Evolutionary conservation across 2,329 filamentous ascomycete genomes (phyloP).

Genomic region (Xylaria sp.): DNA sequence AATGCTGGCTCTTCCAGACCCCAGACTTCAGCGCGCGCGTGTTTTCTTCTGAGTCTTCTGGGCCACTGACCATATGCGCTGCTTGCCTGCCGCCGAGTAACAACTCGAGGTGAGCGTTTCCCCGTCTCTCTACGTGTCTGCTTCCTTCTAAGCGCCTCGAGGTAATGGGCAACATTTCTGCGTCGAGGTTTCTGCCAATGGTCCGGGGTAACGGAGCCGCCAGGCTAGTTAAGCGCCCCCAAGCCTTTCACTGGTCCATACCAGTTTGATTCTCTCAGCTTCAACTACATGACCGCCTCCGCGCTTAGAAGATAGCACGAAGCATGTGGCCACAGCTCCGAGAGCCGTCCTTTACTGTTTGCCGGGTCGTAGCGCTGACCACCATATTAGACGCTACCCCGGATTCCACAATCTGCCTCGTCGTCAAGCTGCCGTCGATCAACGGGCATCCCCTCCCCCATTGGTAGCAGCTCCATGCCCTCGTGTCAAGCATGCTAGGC

Average conservation of each 20-base stretch:
- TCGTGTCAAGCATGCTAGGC: constrained; percentile 7
- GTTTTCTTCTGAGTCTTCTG: background rate
- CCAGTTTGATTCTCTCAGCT: constrained; percentile 27
- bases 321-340: constrained; percentile 25
- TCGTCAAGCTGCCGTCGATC: constrained; percentile 15
- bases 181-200: constrained; percentile 30
- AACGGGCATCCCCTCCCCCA: background rate
- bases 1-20: background rate
- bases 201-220: constrained; percentile 40
- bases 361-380: constrained; percentile 11
- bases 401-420: constrained; percentile 20
- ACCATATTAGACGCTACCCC: constrained; percentile 19
- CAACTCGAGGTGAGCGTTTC: constrained; percentile 18
- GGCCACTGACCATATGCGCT: constrained; percentile 6
- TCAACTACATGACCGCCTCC: constrained; percentile 31
- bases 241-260: constrained; percentile 34
- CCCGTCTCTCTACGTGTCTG: constrained; percentile 26
- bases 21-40: constrained; percentile 28
- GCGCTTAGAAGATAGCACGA: constrained; percentile 39
- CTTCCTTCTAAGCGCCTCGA: constrained; percentile 31
- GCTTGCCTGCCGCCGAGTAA: constrained; percentile 25
- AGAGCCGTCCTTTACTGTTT: constrained; percentile 22
- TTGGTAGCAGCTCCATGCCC: constrained; percentile 10
- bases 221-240: constrained; percentile 41
- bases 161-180: constrained; percentile 7